A percentile compares a stretch with the other conserved stretches of the same genome.
Conservation (phyloP, 345 rosid genomes). For the Nasturtium officinale region DNA sequence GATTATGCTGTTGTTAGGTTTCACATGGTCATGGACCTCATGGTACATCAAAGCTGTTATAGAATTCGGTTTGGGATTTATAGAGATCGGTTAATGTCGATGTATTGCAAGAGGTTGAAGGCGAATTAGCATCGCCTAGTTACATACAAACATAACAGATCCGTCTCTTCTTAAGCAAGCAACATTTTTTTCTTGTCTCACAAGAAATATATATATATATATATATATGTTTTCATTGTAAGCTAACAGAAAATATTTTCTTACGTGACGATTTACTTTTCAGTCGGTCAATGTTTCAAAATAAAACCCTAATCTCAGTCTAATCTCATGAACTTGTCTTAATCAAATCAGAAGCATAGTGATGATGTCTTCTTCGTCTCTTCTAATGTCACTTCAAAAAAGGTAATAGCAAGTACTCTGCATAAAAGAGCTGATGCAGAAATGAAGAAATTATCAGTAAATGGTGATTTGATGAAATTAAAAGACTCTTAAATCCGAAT, state of each 20-base stretch:
- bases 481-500: background rate
- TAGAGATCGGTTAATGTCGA: conserved; percentile 58
- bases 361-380: conserved; percentile 5
- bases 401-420: conserved; percentile 89
- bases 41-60: no score
- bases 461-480: conserved; percentile 4
- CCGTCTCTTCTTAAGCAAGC: background rate
- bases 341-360: conserved; percentile 14
- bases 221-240: no score
- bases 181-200: background rate
- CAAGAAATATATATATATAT: background rate
- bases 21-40: conserved; percentile 49
- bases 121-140: conserved; percentile 53
- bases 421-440: conserved; percentile 76
- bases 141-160: background rate
- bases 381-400: conserved; percentile 56
- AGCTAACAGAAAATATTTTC: background rate
- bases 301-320: conserved; percentile 23
- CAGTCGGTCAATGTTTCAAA: background rate
- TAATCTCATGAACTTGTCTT: conserved; percentile 11
- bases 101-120: conserved; percentile 45
- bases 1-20: no score
- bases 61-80: conserved; percentile 57
- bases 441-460: conserved; percentile 16
- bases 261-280: no score